Percentiles rank a stretch among this genome's conserved stretches.
phyloP scores from a whole-genome alignment of 2,329 filamentous ascomycete genomes.

The Xylaria sp. region DNA sequence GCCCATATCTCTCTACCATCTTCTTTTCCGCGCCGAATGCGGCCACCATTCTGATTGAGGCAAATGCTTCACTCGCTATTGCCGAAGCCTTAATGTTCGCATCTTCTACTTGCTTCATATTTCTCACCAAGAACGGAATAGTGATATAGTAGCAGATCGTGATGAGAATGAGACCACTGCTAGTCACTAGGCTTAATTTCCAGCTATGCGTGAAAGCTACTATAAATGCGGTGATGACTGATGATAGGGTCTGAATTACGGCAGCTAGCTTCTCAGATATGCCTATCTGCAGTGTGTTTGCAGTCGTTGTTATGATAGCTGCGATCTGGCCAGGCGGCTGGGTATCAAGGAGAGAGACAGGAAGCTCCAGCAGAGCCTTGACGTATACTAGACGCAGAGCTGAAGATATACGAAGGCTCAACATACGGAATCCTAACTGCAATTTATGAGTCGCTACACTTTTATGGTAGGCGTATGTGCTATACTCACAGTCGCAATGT shows the following conservation, averaged over 20 bases:
- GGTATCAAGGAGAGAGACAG: constrained; percentile 74
- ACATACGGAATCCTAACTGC: constrained; percentile 68
- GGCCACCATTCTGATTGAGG: constrained; percentile 69
- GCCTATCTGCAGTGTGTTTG: constrained; percentile 71
- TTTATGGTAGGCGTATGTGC: not conserved
- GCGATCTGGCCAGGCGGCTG: constrained; percentile 70
- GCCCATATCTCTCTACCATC: constrained; percentile 63
- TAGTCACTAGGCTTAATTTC: constrained; percentile 68
- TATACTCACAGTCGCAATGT: constrained; percentile 65
- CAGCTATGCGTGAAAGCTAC: constrained; percentile 69
- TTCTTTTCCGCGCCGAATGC: constrained; percentile 70
- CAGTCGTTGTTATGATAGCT: constrained; percentile 70
- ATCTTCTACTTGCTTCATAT: constrained; percentile 59
- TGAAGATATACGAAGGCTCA: constrained; percentile 70
- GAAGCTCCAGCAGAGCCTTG: constrained; percentile 70
- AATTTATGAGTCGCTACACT: constrained; percentile 18
- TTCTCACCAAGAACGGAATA: constrained; percentile 67
- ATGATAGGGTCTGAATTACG: constrained; percentile 65
- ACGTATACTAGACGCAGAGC: constrained; percentile 73
- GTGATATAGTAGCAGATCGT: constrained; percentile 61
- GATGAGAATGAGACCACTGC: constrained; percentile 68
- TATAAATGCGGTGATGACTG: constrained; percentile 63
- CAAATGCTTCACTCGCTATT: constrained; percentile 70
- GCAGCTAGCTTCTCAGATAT: constrained; percentile 71
- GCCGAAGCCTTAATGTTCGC: constrained; percentile 69